Evolutionary conservation across 225 moss, liverwort and hornwort species (phyloP).

Genomic region (Pseudoscleropodium purum): DNA sequence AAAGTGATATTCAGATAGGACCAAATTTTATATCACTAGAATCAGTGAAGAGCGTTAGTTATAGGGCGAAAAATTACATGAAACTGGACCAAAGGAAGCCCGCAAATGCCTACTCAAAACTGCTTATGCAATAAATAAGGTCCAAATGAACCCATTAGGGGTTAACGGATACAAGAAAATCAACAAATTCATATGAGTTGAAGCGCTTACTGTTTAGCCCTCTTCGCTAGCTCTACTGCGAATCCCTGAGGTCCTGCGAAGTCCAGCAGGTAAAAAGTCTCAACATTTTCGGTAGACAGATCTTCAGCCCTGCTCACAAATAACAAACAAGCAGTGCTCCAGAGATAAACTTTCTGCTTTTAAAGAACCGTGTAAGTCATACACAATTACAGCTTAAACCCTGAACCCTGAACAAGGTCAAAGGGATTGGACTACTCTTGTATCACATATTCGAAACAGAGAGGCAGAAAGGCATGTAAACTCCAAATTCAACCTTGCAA

Average conservation of each 20-base stretch:
- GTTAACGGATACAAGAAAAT: background rate
- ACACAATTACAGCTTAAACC: background rate
- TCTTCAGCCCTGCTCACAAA: slow-evolving; percentile 53
- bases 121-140: background rate
- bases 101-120: background rate
- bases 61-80: background rate
- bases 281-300: slow-evolving; percentile 53
- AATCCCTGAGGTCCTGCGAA: slow-evolving; percentile 64
- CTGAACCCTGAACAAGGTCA: background rate
- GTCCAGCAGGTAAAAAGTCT: slow-evolving; percentile 75
- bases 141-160: background rate
- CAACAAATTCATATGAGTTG: background rate
- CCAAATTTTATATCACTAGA: background rate
- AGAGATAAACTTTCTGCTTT: background rate
- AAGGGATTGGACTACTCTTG: background rate
- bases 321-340: background rate
- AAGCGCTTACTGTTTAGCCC: slow-evolving; percentile 56
- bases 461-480: background rate
- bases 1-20: background rate
- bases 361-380: background rate
- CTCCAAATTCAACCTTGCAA: background rate
- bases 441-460: background rate
- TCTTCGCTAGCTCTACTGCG: slow-evolving; percentile 57
- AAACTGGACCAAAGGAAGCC: background rate
- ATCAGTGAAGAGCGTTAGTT: background rate